Conservation (phyloP, 495 filamentous ascomycete species). For the Elaphomyces granulatus region DNA sequence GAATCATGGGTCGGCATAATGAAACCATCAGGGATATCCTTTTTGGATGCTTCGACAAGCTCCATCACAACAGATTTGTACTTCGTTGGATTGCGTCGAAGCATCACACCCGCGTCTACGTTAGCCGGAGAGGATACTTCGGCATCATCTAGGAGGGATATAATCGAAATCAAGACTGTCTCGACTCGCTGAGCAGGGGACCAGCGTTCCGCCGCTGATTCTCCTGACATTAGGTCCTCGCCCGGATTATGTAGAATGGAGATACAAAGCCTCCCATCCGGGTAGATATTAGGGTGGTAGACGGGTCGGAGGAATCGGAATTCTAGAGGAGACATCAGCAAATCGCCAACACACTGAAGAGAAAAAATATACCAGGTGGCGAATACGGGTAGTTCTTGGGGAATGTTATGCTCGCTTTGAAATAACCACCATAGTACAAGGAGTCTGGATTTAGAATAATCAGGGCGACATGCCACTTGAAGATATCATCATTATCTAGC, state of each 20-base stretch:
- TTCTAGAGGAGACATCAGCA: too few species aligned
- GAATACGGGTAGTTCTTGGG: constrained; percentile 78
- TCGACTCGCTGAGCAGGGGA: constrained; percentile 84
- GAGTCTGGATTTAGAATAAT: constrained; percentile 89
- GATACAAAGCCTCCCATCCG: constrained; percentile 83
- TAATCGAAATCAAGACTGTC: constrained; percentile 80
- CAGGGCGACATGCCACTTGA: constrained; percentile 74
- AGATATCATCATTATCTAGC: constrained; percentile 62
- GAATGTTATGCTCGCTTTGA: constrained; percentile 80
- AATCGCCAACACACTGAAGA: background rate
- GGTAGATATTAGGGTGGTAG: constrained; percentile 89
- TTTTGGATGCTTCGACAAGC: constrained; percentile 57
- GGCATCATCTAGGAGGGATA: constrained; percentile 87
- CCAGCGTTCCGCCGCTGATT: constrained; percentile 82
- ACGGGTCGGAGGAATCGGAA: constrained; percentile 75
- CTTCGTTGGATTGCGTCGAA: constrained; percentile 50
- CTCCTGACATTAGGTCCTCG: constrained; percentile 83
- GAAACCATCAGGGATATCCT: constrained; percentile 68
- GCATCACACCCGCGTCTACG: constrained; percentile 79
- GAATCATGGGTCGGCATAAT: constrained; percentile 62
- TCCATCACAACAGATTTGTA: constrained; percentile 57
- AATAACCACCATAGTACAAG: constrained; percentile 83
- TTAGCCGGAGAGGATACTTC: constrained; percentile 90
- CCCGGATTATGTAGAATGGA: constrained; percentile 90
- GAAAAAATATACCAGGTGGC: constrained; percentile 44